Percentiles rank a stretch among this genome's conserved stretches.
Conservation (phyloP, 2,329 filamentous ascomycete genomes). For the Phialophora chinensis region DNA sequence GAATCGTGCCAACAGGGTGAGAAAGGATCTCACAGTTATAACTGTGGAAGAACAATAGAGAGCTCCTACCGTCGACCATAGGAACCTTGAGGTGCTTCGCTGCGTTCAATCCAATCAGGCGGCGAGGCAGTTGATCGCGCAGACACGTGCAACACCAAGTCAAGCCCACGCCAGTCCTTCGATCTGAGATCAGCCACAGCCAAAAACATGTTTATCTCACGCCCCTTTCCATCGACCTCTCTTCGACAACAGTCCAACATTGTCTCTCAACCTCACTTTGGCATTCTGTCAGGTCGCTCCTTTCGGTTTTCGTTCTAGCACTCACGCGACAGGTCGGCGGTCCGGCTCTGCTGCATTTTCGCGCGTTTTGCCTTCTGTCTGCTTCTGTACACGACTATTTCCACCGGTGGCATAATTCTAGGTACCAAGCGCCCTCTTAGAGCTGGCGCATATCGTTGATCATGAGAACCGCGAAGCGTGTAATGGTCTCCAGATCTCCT, state of each 20-base stretch:
- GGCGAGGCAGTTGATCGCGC: background rate
- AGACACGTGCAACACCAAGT: background rate
- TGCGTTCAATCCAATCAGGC: background rate
- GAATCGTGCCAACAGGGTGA: background rate
- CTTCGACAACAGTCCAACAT: background rate
- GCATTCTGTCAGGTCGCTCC: background rate
- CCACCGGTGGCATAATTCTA: background rate
- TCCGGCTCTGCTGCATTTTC: background rate
- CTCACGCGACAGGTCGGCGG: background rate
- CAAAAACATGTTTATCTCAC: background rate
- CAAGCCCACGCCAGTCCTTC: background rate
- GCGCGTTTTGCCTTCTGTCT: background rate
- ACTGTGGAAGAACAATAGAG: background rate
- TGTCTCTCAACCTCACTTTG: background rate
- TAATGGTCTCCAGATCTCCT: constrained; percentile 18
- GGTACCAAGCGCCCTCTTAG: background rate
- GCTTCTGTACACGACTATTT: background rate
- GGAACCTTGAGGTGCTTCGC: background rate
- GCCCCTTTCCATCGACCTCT: constrained; percentile 4
- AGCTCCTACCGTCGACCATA: background rate
- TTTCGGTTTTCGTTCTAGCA: background rate
- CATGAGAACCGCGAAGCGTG: constrained; percentile 24
- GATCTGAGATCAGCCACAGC: constrained; percentile 4
- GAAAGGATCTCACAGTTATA: background rate
- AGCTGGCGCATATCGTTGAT: constrained; percentile 19